These are phyloP conservation scores for Blastomyces silverae DNA, from an alignment of 2,329 filamentous ascomycete species.

Conservation along the genomic window DNA sequence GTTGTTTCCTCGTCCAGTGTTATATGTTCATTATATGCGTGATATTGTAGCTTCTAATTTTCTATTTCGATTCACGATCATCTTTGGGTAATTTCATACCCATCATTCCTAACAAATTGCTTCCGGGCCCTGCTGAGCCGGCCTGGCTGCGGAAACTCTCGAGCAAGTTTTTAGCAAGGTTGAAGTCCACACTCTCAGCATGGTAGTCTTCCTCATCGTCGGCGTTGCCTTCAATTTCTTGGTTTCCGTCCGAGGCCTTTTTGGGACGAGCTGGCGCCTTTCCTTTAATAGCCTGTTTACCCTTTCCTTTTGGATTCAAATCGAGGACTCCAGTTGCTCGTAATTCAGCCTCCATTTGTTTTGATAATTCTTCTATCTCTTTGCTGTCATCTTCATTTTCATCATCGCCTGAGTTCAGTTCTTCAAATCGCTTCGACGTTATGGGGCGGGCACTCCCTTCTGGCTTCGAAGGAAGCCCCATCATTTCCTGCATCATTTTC, in stretches of 20 bases:
- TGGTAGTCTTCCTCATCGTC: slow-evolving; percentile 28
- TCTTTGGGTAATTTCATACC: slow-evolving; percentile 74
- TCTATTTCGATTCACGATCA: slow-evolving; percentile 41
- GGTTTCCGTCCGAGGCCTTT: slow-evolving; percentile 17
- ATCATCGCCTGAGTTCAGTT: slow-evolving; percentile 46
- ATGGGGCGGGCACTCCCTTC: slow-evolving; percentile 6
- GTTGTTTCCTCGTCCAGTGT: neutral
- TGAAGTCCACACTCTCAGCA: slow-evolving; percentile 72
- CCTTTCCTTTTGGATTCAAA: slow-evolving; percentile 27
- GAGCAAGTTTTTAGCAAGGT: slow-evolving; percentile 80
- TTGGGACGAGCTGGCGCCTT: slow-evolving; percentile 24
- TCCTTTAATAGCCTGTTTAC: slow-evolving; percentile 26
- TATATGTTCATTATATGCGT: neutral
- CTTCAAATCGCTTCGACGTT: slow-evolving; percentile 36
- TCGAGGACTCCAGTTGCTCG: slow-evolving; percentile 41
- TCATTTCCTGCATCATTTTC: slow-evolving; percentile 86
- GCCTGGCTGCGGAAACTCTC: slow-evolving; percentile 89
- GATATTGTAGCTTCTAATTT: neutral
- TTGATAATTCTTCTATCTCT: slow-evolving; percentile 40
- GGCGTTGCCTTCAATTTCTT: slow-evolving; percentile 22
- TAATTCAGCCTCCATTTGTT: slow-evolving; percentile 45
- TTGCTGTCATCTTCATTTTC: slow-evolving; percentile 49
- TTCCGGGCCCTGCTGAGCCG: slow-evolving; percentile 75
- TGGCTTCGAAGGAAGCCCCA: slow-evolving; percentile 56
- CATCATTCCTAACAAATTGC: slow-evolving; percentile 82